A percentile compares a stretch with the other conserved stretches of the same genome.
These are phyloP conservation scores for Aciculosporium take DNA, from an alignment of 2,329 filamentous ascomycete species.

Conservation along the genomic window DNA sequence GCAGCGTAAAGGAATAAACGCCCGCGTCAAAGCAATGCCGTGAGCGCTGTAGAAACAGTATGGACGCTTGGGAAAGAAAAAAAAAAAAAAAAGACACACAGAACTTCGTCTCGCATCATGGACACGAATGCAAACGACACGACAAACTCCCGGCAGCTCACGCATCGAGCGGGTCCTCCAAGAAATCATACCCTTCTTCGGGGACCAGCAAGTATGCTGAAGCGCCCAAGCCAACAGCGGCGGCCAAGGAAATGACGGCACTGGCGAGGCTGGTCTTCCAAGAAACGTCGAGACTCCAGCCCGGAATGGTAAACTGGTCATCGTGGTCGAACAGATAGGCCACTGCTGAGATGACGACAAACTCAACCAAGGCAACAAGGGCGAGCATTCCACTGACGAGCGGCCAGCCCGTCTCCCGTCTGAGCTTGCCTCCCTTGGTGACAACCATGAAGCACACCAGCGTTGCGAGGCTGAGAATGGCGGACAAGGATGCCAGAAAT, in stretches of 20 bases:
- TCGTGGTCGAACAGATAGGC: constrained; percentile 76
- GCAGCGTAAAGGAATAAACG: not conserved
- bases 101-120: too few relatives aligned
- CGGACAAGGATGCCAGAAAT: constrained; percentile 73
- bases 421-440: constrained; percentile 62
- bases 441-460: constrained; percentile 70
- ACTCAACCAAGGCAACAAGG: constrained; percentile 53
- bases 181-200: constrained; percentile 75
- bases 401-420: constrained; percentile 72
- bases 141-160: constrained; percentile 6
- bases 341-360: constrained; percentile 67
- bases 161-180: constrained; percentile 40
- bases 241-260: constrained; percentile 36
- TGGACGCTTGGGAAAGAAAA: not conserved
- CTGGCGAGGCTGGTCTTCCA: constrained; percentile 57
- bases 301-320: constrained; percentile 62
- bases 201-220: constrained; percentile 58
- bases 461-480: constrained; percentile 67
- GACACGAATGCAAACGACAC: too few relatives aligned
- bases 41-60: too few relatives aligned
- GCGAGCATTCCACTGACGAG: constrained; percentile 53
- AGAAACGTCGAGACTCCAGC: constrained; percentile 67
- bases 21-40: too few relatives aligned
- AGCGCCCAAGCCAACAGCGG: constrained; percentile 44
- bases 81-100: not conserved